Conservation (phyloP, 306 rosid genomes). For the Sphenostylis stenocarpa region DNA sequence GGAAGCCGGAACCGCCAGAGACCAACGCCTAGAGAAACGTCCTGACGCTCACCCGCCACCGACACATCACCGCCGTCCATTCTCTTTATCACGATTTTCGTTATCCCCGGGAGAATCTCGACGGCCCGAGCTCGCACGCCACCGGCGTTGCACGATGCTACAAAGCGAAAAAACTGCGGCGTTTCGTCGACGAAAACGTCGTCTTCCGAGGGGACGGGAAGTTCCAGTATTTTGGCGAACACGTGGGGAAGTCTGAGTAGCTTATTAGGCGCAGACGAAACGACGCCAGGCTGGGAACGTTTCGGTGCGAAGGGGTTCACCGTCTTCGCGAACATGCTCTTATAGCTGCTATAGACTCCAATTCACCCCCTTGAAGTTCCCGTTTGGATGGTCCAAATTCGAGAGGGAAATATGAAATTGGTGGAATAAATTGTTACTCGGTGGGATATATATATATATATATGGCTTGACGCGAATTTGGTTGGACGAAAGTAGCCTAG, state of each 20-base stretch:
- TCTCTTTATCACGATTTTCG: conserved; percentile 44
- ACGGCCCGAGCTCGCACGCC: conserved; percentile 46
- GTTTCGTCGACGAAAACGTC: conserved; percentile 56
- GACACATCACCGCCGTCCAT: conserved; percentile 37
- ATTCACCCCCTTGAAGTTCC: not conserved
- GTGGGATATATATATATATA: conserved; percentile 21
- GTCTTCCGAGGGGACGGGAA: conserved; percentile 48
- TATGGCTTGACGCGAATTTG: not conserved
- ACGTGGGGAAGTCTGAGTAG: conserved; percentile 61
- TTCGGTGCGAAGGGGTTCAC: conserved; percentile 32
- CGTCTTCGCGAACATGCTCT: conserved; percentile 36
- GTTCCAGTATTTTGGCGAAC: conserved; percentile 52
- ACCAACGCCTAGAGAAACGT: conserved; percentile 19
- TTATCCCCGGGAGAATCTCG: conserved; percentile 52
- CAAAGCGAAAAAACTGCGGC: conserved; percentile 42
- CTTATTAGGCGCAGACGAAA: conserved; percentile 35
- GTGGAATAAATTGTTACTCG: not conserved
- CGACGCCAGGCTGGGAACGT: conserved; percentile 28
- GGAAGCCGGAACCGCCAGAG: conserved; percentile 58
- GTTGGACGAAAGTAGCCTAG: conserved; percentile 24
- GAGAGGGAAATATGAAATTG: not conserved
- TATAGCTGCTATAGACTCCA: not conserved
- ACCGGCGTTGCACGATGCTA: conserved; percentile 26
- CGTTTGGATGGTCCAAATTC: not conserved
- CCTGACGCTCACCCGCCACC: not conserved